phyloP scores from a whole-genome alignment of 192 early-diverging fungal species.

The Dissophora globulifera region DNA sequence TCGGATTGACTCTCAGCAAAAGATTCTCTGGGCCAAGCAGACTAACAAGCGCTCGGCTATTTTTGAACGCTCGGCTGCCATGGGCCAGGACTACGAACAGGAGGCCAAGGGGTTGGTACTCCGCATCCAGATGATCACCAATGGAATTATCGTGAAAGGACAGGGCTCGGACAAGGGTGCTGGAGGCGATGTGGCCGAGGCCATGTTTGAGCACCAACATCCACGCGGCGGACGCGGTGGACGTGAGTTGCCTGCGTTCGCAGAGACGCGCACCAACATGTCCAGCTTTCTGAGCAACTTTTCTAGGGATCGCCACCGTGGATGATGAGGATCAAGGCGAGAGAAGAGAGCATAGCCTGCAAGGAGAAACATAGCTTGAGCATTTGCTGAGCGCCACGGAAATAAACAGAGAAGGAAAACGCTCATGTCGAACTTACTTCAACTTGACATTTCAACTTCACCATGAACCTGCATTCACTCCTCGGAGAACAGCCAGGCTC shows the following conservation, averaged over 20 bases:
- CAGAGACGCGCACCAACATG: constrained; percentile 20
- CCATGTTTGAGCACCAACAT: neutral
- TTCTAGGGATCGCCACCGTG: constrained; percentile 16
- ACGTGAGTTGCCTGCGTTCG: constrained; percentile 16
- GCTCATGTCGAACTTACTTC: too few relatives aligned
- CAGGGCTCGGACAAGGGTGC: constrained; percentile 20
- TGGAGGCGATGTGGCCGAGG: neutral
- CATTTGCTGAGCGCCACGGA: too few relatives aligned
- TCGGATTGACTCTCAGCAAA: constrained; percentile 88
- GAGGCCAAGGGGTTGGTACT: constrained; percentile 70
- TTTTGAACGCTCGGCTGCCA: constrained; percentile 71
- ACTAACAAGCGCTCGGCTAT: constrained; percentile 73
- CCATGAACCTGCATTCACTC: constrained; percentile 35
- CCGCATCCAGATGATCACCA: constrained; percentile 71
- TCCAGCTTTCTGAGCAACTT: constrained; percentile 40
- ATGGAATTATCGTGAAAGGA: constrained; percentile 57
- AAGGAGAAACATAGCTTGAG: neutral
- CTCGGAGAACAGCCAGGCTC: constrained; percentile 21
- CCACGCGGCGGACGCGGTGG: constrained; percentile 9
- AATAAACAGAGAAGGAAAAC: too few relatives aligned
- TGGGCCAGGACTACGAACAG: constrained; percentile 75
- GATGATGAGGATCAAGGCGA: neutral
- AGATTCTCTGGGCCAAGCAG: constrained; percentile 78
- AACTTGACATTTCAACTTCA: neutral
- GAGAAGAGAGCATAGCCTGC: neutral